These are phyloP conservation scores for Arthrobotrys iridis DNA, from an alignment of 2,329 filamentous ascomycete species.

Conservation along the genomic window DNA sequence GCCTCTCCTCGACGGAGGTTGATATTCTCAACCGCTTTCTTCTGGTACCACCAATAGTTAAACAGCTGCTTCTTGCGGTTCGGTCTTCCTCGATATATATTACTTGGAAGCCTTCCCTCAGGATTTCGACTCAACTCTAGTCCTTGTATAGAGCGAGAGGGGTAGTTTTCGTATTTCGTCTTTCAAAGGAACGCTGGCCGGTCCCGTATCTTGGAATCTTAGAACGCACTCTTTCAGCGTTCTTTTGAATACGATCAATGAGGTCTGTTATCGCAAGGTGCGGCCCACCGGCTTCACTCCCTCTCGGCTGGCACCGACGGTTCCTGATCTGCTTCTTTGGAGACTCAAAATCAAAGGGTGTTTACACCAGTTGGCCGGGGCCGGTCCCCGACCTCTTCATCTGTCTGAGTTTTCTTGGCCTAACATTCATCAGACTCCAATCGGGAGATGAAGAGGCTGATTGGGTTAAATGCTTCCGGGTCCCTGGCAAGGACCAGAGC, in stretches of 20 bases:
- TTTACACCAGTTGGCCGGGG: conserved; percentile 51
- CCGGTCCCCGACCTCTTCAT: conserved; percentile 42
- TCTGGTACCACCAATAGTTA: conserved; percentile 18
- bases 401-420: conserved; percentile 37
- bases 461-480: conserved; percentile 19
- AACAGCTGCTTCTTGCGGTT: conserved; percentile 33
- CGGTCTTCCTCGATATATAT: conserved; percentile 17
- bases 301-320: conserved; percentile 51
- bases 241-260: conserved; percentile 29
- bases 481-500: conserved; percentile 39
- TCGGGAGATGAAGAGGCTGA: conserved; percentile 8
- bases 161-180: conserved; percentile 14
- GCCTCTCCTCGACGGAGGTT: conserved; percentile 30
- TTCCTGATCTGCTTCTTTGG: conserved; percentile 47
- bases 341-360: conserved; percentile 22
- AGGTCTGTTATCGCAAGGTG: conserved; percentile 22
- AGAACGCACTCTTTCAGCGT: conserved; percentile 14
- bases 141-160: conserved; percentile 21
- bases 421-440: conserved; percentile 39
- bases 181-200: conserved; percentile 22
- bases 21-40: conserved; percentile 26
- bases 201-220: not conserved
- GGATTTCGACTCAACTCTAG: conserved; percentile 25
- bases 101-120: conserved; percentile 25
- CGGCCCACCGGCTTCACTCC: conserved; percentile 45